phyloP scores from a whole-genome alignment of 2,329 filamentous ascomycete species.

The Aspergillus neotritici region DNA sequence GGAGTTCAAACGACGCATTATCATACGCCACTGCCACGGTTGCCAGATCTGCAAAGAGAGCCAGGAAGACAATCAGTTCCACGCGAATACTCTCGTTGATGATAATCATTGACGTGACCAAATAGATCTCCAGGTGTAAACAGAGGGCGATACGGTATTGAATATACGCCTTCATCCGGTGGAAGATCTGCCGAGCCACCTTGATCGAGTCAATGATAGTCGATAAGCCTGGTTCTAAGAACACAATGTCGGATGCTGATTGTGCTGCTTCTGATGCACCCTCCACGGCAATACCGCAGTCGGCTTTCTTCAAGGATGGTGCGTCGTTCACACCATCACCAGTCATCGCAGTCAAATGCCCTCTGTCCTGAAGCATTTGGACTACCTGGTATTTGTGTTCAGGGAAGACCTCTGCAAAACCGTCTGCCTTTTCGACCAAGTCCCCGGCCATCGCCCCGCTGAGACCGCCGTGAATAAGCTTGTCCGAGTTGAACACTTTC shows the following conservation, averaged over 20 bases:
- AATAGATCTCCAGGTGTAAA: constrained; percentile 68
- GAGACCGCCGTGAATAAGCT: constrained; percentile 69
- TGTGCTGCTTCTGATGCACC: constrained; percentile 67
- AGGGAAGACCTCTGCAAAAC: constrained; percentile 68
- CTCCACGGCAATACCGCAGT: constrained; percentile 69
- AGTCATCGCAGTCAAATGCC: constrained; percentile 68
- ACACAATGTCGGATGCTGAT: constrained; percentile 68
- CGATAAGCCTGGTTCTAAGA: constrained; percentile 64
- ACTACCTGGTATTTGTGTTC: constrained; percentile 73
- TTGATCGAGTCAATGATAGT: constrained; percentile 70
- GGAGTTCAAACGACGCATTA: constrained; percentile 70
- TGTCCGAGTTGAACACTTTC: constrained; percentile 75
- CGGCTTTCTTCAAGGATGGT: constrained; percentile 66
- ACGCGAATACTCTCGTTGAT: constrained; percentile 70
- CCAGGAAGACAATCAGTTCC: constrained; percentile 72
- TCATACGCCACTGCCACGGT: constrained; percentile 79
- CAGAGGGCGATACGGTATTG: constrained; percentile 73
- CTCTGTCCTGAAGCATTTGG: constrained; percentile 68
- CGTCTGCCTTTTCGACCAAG: constrained; percentile 67
- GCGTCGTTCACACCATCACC: constrained; percentile 71
- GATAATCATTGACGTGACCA: constrained; percentile 73
- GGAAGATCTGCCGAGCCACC: constrained; percentile 68
- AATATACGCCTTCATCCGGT: constrained; percentile 73
- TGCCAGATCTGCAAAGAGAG: constrained; percentile 72
- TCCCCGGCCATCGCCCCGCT: constrained; percentile 68